These are phyloP conservation scores for Pyrenophora tritici-repentis DNA, from an alignment of 2,329 filamentous ascomycete genomes.

Conservation along the genomic window DNA sequence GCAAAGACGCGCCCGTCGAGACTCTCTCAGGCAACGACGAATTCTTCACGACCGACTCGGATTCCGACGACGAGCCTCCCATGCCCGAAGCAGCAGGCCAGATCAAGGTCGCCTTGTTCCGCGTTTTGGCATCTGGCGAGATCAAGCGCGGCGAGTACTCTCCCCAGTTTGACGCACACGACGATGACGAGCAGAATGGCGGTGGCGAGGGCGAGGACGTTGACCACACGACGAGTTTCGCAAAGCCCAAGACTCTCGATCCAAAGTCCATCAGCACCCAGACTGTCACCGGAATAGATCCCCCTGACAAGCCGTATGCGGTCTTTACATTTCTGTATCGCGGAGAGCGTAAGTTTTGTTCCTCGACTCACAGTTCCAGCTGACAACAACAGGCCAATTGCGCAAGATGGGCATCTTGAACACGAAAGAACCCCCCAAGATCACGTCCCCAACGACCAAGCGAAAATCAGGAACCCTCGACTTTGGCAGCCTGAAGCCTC, in stretches of 20 bases:
- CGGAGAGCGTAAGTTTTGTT: constrained; percentile 75
- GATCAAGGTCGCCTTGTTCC: constrained; percentile 96
- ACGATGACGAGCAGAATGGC: constrained; percentile 77
- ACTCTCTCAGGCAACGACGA: constrained; percentile 71
- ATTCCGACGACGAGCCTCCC: constrained; percentile 80
- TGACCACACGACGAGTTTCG: constrained; percentile 97
- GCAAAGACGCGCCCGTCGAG: constrained; percentile 76
- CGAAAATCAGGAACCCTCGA: constrained; percentile 82
- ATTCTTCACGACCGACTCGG: constrained; percentile 67
- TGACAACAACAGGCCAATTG: constrained; percentile 71
- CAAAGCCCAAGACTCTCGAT: constrained; percentile 93
- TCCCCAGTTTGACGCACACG: constrained; percentile 94
- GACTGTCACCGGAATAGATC: constrained; percentile 97
- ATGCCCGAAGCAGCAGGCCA: constrained; percentile 91
- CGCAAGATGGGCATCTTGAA: constrained; percentile 93
- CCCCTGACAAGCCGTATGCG: constrained; percentile 93
- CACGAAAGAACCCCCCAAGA: constrained; percentile 63
- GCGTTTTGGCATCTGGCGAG: constrained; percentile 91
- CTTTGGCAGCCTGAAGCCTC: constrained; percentile 80
- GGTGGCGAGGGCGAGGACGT: constrained; percentile 75
- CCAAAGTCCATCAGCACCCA: constrained; percentile 98
- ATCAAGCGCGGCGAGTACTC: constrained; percentile 98
- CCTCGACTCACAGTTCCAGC: neutral
- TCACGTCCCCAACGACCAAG: constrained; percentile 68
- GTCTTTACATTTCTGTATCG: constrained; percentile 98